Evolutionary conservation across 2,329 filamentous ascomycete species (phyloP), one percentile per base, ranked within the genome.

Genomic region (Endothia cerciana): DNA sequence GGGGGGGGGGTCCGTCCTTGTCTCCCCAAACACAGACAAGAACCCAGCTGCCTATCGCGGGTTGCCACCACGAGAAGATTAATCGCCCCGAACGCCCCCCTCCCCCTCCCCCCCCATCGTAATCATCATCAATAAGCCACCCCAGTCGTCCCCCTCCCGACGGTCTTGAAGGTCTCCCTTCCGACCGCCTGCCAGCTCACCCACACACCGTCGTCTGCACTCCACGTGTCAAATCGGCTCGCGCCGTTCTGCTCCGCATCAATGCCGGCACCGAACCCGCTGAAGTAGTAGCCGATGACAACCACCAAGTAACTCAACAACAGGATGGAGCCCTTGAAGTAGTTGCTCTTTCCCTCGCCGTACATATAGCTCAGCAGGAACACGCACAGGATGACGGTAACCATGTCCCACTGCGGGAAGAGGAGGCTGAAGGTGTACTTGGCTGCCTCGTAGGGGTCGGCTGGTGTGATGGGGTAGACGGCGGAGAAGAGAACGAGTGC

Each of bases 371-470:
- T 97, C 70, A 99, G 87, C 65, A 99, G 81, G 81, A 99, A 97
- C 22, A 99, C 93, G 73, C 94, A 97, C 19, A 99, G 81, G 67
- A 98, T 97, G 19, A 98, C 93, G 0, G 92, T 97, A 15, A 98
- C 90, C 92, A 99, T 96, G 77, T 99, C 95, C 94, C 94, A 99
- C 77, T 99, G 95, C 1, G 95, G 95, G 81, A 99, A 98, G 55
- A 98, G 92, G 41, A 99, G 86, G 43, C 89, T 91, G 76, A 95
- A 95, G 0, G 89, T 92, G 75, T 91, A 90, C 66, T 84, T 76
- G 13, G 79, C 78, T 3, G 81, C 74, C 51, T 83, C 79, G 51
- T 81, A 78, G 33, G 77, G 76, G 5, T 74, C 69, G 36, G 77
- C 75, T 3, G 78, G 74, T 15, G 76, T 73, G n/a, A 74, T 70